phyloP scores from a whole-genome alignment of 202 grass and related monocot species.

The Panicum virgatum region DNA sequence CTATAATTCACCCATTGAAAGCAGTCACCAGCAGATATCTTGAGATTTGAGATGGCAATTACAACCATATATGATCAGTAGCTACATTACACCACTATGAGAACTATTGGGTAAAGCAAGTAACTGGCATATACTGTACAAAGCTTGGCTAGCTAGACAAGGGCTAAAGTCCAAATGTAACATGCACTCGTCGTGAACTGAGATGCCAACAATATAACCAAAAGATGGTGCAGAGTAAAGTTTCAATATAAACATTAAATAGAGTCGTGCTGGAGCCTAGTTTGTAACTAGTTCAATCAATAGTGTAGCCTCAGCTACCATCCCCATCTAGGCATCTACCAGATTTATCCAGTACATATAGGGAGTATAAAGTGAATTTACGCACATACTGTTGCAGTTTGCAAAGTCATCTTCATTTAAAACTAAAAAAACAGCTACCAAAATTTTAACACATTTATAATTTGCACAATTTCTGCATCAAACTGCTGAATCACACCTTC shows the following conservation, averaged over 20 bases:
- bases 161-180: not conserved
- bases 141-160: not conserved
- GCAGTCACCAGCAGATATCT: not conserved
- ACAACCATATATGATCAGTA: not conserved
- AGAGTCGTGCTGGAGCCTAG: not conserved
- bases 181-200: not conserved
- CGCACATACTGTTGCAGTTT: not conserved
- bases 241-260: not conserved
- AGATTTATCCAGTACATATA: not conserved
- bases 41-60: not conserved
- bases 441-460: not conserved
- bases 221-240: not conserved
- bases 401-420: not conserved
- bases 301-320: not conserved
- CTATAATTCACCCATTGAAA: constrained; percentile 4
- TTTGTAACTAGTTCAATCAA: not conserved
- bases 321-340: not conserved
- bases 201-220: not conserved
- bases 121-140: not conserved
- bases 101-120: not conserved
- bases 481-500: not conserved
- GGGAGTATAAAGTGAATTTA: not conserved
- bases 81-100: not conserved
- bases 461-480: not conserved
- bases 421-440: not conserved